Base-by-base conservation (phyloP, 2,329 filamentous ascomycete genomes). In the Acrocalymma vagum region DNA sequence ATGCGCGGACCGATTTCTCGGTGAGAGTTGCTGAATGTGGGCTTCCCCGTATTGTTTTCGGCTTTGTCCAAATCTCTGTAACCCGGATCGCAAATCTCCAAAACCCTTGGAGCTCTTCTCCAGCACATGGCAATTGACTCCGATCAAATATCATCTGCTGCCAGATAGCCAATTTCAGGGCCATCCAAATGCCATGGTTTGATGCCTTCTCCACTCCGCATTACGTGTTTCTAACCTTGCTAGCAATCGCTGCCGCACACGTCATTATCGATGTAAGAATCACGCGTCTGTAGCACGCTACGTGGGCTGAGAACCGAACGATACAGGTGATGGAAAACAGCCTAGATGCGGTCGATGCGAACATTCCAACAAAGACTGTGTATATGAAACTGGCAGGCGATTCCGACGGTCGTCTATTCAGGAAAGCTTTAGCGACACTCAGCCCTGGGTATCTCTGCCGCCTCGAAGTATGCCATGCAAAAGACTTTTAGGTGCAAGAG, bases 201-300 rank as follows among this genome's bases (percentile, higher is more conserved):
- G 45, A 41, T 23, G 14, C 20, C 7, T 21, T 24, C 14, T 16
- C 14, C 13, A 9, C 33, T 17, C 16, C n/a, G 29, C 27, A 21
- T 26, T 25, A 9, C 22, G 17, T 37, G 39, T 36, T 30, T 32
- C 50, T 63, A 36, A 58, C 35, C 9, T 9, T 45, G 31, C 22
- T 35, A 70, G 66, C 58, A 68, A 62, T 48, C 65, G 65, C 39
- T 70, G 66, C 53, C 65, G 65, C 44, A 63, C 59, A 39, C 63
- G 65, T 55, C 66, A 70, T 47, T 69, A 70, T 44, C 60, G 63
- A 38, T 70, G 66, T 69, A 58, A 45, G 51, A 31, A 34, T 14
- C 8, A 1, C 15, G n/a, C n/a, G 5, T 21, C 9, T 17, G 22
- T 6, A 20, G 18, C 26, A 35, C 18, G 13, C 17, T 22, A 14